Conservation (phyloP, 2,329 filamentous ascomycete species). For the Apiospora saccharicola region DNA sequence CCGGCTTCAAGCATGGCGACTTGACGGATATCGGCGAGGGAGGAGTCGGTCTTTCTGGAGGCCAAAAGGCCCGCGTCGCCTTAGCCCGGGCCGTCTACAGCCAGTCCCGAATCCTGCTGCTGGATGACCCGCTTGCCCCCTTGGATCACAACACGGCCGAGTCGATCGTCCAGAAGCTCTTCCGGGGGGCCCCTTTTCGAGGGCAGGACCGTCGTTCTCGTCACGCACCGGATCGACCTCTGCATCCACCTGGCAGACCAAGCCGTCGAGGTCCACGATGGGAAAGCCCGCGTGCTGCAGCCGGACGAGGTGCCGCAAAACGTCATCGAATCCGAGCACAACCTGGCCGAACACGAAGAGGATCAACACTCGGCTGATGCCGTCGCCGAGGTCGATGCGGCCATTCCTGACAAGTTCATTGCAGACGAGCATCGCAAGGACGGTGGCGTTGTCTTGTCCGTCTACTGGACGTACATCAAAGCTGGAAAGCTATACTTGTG, state of each 20-base stretch:
- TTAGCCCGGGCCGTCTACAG: constrained; percentile 70
- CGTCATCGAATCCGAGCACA: constrained; percentile 34
- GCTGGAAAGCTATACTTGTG: constrained; percentile 81
- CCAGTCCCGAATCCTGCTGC: constrained; percentile 60
- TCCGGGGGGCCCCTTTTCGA: constrained; percentile 68
- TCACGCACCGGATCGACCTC: constrained; percentile 82
- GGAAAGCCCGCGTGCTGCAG: constrained; percentile 59
- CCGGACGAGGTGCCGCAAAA: constrained; percentile 52
- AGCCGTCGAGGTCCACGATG: constrained; percentile 72
- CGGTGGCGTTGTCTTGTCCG: constrained; percentile 75
- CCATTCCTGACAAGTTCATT: constrained; percentile 76
- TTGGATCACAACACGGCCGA: constrained; percentile 69
- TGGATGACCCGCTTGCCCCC: constrained; percentile 70
- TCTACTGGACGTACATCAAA: constrained; percentile 88
- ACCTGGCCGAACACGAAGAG: constrained; percentile 42
- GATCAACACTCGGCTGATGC: constrained; percentile 40
- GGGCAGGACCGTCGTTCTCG: constrained; percentile 76
- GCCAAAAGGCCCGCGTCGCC: constrained; percentile 69
- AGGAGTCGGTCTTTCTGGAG: constrained; percentile 68
- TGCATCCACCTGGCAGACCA: constrained; percentile 77
- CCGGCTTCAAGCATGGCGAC: constrained; percentile 64
- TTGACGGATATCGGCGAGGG: constrained; percentile 67
- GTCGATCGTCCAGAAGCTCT: constrained; percentile 66
- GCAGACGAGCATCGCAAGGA: constrained; percentile 78
- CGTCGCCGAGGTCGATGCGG: constrained; percentile 53